A percentile compares a stretch with the other conserved stretches of the same genome.
These are phyloP conservation scores for Corylus avellana DNA, from an alignment of 306 rosid species.

Conservation along the genomic window DNA sequence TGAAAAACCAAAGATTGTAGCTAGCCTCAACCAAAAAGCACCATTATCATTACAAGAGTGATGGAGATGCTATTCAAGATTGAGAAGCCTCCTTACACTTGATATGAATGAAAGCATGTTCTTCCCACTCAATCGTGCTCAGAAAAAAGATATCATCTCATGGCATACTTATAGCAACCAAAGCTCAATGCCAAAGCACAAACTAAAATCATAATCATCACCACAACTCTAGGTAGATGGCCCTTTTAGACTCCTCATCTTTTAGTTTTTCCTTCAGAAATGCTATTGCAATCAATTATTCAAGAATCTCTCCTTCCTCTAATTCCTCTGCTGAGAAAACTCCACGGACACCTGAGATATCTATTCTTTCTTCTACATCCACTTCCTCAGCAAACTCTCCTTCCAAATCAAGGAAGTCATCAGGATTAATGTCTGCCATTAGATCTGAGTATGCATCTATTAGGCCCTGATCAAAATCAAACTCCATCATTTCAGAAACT, in stretches of 20 bases:
- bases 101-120: neutral
- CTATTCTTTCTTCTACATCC: conserved; percentile 36
- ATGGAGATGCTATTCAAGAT: neutral
- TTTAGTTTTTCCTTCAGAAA: neutral
- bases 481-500: conserved; percentile 36
- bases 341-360: conserved; percentile 21
- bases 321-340: conserved; percentile 41
- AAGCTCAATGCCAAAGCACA: neutral
- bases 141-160: neutral
- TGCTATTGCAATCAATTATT: conserved; percentile 25
- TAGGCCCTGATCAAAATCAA: conserved; percentile 63
- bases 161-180: neutral
- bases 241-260: neutral
- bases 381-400: conserved; percentile 37
- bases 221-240: neutral
- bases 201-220: neutral
- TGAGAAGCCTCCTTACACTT: neutral
- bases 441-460: conserved; percentile 57
- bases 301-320: conserved; percentile 87
- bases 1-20: neutral
- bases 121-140: neutral
- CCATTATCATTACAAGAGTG: neutral
- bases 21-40: neutral
- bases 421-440: conserved; percentile 58
- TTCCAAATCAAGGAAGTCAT: conserved; percentile 58